phyloP scores from a whole-genome alignment of 2,329 filamentous ascomycete species.

The Hypoxylon rubiginosum region DNA sequence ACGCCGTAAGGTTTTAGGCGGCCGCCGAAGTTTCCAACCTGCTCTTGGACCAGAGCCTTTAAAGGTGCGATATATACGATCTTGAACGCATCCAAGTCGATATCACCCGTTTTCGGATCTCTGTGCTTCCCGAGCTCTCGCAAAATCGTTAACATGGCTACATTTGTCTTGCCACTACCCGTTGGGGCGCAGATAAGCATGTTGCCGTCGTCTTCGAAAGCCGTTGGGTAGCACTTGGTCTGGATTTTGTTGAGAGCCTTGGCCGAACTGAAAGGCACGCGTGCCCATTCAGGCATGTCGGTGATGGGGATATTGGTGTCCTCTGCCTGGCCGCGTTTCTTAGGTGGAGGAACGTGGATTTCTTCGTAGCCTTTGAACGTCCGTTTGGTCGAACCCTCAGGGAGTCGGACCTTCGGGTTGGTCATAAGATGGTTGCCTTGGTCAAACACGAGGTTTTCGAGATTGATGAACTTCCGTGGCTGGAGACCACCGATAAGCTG shows the following conservation, averaged over 20 bases:
- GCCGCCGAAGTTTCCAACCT: slow-evolving; percentile 97
- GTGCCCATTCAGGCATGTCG: slow-evolving; percentile 93
- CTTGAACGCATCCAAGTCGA: slow-evolving; percentile 96
- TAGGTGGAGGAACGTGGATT: slow-evolving; percentile 95
- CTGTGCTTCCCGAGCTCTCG: slow-evolving; percentile 97
- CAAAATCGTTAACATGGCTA: slow-evolving; percentile 96
- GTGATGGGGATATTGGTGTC: slow-evolving; percentile 87
- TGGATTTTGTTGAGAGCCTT: slow-evolving; percentile 95
- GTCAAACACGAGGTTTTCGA: slow-evolving; percentile 96
- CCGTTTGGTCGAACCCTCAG: slow-evolving; percentile 93
- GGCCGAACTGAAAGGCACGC: slow-evolving; percentile 84
- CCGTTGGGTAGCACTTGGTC: slow-evolving; percentile 90
- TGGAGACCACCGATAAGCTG: slow-evolving; percentile 85
- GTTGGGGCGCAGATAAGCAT: slow-evolving; percentile 98
- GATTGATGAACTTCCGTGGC: slow-evolving; percentile 88
- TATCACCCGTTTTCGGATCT: slow-evolving; percentile 88
- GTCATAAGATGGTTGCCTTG: slow-evolving; percentile 99
- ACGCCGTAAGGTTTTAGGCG: slow-evolving; percentile 92
- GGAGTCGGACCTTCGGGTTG: slow-evolving; percentile 94
- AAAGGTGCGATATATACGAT: slow-evolving; percentile 97
- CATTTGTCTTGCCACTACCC: slow-evolving; percentile 97
- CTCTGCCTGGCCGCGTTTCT: slow-evolving; percentile 83
- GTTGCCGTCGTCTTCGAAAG: slow-evolving; percentile 94
- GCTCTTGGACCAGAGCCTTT: slow-evolving; percentile 96
- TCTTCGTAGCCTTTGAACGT: slow-evolving; percentile 99